Evolutionary conservation across 1,139 yeast genomes (phyloP).

Genomic region (Scheffersomyces quercinus): DNA sequence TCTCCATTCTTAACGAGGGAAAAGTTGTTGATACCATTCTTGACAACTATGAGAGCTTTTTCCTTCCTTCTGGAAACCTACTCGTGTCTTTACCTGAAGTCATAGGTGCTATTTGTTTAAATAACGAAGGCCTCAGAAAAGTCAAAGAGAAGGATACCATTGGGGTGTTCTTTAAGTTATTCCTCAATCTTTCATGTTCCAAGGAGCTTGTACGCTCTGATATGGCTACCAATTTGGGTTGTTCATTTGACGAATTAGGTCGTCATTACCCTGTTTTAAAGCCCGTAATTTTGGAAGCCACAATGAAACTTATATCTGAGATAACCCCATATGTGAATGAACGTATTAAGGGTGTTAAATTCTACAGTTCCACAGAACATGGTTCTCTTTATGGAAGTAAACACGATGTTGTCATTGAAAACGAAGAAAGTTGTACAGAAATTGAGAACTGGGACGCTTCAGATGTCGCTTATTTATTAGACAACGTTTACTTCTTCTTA

Average conservation of each 20-base stretch:
- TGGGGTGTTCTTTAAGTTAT: slow-evolving; percentile 50
- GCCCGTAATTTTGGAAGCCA: slow-evolving; percentile 54
- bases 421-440: slow-evolving; percentile 37
- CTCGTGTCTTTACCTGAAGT: slow-evolving; percentile 69
- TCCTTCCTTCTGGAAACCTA: slow-evolving; percentile 60
- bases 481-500: slow-evolving; percentile 48
- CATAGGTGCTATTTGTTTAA: slow-evolving; percentile 81
- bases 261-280: slow-evolving; percentile 80
- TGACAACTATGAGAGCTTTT: slow-evolving; percentile 50
- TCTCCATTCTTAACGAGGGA: slow-evolving; percentile 77
- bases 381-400: slow-evolving; percentile 44
- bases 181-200: slow-evolving; percentile 50
- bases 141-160: slow-evolving; percentile 53
- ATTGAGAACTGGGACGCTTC: slow-evolving; percentile 57
- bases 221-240: slow-evolving; percentile 57
- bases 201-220: slow-evolving; percentile 44
- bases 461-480: slow-evolving; percentile 44
- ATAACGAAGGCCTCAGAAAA: slow-evolving; percentile 66
- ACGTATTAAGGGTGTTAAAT: slow-evolving; percentile 38
- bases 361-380: slow-evolving; percentile 39
- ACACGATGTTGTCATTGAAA: slow-evolving; percentile 38
- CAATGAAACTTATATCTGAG: slow-evolving; percentile 46
- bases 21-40: slow-evolving; percentile 68
- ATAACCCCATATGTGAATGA: slow-evolving; percentile 41
- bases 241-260: slow-evolving; percentile 75